These are phyloP conservation scores for Pythium monospermum DNA, from an alignment of 352 stramenopile genomes.

Conservation along the genomic window DNA sequence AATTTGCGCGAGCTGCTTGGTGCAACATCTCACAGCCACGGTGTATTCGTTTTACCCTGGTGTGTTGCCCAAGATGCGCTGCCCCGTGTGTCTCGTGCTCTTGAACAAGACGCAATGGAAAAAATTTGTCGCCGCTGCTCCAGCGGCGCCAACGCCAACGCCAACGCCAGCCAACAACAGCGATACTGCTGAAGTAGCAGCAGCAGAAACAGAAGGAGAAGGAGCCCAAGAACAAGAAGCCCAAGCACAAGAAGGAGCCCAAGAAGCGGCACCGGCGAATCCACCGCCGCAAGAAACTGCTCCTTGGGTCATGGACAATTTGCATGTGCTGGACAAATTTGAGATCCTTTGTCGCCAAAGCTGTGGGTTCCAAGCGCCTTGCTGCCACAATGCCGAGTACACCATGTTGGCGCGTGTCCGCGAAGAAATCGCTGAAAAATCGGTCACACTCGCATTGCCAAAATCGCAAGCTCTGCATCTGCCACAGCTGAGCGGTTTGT, in stretches of 20 bases:
- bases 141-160: slow-evolving; percentile 7
- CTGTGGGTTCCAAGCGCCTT: slow-evolving; percentile 56
- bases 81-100: slow-evolving; percentile 47
- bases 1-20: slow-evolving; percentile 38
- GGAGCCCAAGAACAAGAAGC: slow-evolving; percentile 5
- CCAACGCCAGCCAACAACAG: not conserved
- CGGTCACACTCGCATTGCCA: slow-evolving; percentile 14
- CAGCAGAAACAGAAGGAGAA: not conserved
- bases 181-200: not conserved
- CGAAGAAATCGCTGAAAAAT: slow-evolving; percentile 5
- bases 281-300: not conserved
- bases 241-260: slow-evolving; percentile 1
- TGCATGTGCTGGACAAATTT: slow-evolving; percentile 55
- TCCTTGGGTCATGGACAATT: slow-evolving; percentile 25
- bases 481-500: slow-evolving; percentile 18
- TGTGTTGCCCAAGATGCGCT: slow-evolving; percentile 62
- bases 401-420: slow-evolving; percentile 35
- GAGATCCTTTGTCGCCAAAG: slow-evolving; percentile 49
- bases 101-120: slow-evolving; percentile 49
- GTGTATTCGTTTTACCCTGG: slow-evolving; percentile 59
- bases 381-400: slow-evolving; percentile 54
- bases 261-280: not conserved
- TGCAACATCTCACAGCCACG: slow-evolving; percentile 43
- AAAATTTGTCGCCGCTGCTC: slow-evolving; percentile 32
- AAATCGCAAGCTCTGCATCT: slow-evolving; percentile 17